Conservation (phyloP, 2,329 filamentous ascomycete species). For the Ophiocordyceps polyrhachis-furcata region DNA sequence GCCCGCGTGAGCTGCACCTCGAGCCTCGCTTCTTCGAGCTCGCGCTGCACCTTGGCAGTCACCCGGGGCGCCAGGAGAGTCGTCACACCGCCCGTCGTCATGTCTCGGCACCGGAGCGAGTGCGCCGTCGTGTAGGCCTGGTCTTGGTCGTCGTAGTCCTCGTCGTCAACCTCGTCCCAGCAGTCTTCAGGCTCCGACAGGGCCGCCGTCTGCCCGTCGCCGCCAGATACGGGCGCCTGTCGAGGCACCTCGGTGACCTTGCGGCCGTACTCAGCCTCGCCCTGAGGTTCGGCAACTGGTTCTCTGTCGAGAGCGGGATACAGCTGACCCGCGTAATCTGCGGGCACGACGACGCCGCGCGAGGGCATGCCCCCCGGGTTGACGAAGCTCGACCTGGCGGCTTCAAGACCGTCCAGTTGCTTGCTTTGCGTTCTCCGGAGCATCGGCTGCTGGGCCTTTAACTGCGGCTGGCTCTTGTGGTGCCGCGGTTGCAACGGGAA, state of each 20-base stretch:
- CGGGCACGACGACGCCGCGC: constrained; percentile 3
- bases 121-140: constrained; percentile 64
- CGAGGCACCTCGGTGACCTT: constrained; percentile 14
- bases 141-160: constrained; percentile 36
- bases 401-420: constrained; percentile 13
- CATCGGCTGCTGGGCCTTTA: constrained; percentile 23
- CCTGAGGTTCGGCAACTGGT: constrained; percentile 7
- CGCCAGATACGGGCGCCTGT: constrained; percentile 6
- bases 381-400: background rate
- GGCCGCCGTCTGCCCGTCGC: constrained; percentile 9
- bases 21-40: constrained; percentile 47
- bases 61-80: constrained; percentile 53
- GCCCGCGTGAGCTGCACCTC: constrained; percentile 52
- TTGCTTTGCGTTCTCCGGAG: constrained; percentile 27
- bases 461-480: constrained; percentile 33
- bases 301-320: constrained; percentile 9
- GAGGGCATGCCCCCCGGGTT: constrained; percentile 4
- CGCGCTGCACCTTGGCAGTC: constrained; percentile 48
- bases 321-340: constrained; percentile 11
- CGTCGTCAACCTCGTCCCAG: constrained; percentile 60
- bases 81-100: constrained; percentile 31
- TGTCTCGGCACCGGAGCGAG: constrained; percentile 52
- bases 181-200: constrained; percentile 39
- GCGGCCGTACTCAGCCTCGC: constrained; percentile 9
- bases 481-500: constrained; percentile 23